A percentile compares a stretch with the other conserved stretches of the same genome.
Evolutionary conservation across 768 basidiomycete species (phyloP).

Genomic region (Rhizopogon vinicolor): DNA sequence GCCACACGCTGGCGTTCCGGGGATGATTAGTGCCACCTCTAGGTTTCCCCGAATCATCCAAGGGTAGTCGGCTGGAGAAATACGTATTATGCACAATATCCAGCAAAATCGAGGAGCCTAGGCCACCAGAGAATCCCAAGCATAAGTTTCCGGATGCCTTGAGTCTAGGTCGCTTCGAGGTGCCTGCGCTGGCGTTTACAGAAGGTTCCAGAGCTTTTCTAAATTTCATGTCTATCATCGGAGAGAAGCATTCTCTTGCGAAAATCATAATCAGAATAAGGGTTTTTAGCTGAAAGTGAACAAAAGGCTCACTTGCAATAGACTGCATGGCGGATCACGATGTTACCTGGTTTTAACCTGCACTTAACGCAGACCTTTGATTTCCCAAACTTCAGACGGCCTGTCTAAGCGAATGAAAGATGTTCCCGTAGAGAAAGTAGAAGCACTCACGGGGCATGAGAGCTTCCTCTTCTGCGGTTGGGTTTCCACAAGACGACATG

Average conservation of each 20-base stretch:
- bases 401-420: constrained; percentile 28
- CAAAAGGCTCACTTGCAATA: constrained; percentile 65
- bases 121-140: constrained; percentile 74
- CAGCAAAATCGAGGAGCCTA: constrained; percentile 69
- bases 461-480: constrained; percentile 50
- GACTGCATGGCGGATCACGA: constrained; percentile 74
- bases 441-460: constrained; percentile 60
- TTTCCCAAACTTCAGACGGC: constrained; percentile 63
- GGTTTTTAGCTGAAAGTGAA: background rate
- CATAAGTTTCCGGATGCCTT: constrained; percentile 67
- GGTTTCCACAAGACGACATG: constrained; percentile 60
- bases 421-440: background rate
- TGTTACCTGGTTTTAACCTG: constrained; percentile 56
- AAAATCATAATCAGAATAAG: background rate
- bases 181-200: constrained; percentile 53
- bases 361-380: constrained; percentile 70
- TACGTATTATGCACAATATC: constrained; percentile 63
- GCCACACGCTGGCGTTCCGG: constrained; percentile 57
- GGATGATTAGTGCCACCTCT: constrained; percentile 66
- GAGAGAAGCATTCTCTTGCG: constrained; percentile 60
- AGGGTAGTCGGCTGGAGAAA: constrained; percentile 30
- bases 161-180: constrained; percentile 51
- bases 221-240: constrained; percentile 60
- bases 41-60: constrained; percentile 24
- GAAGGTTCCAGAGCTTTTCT: constrained; percentile 59